Evolutionary conservation across 345 rosid species (phyloP), one percentile per base, ranked within the genome.

Genomic region (Sisymbrium irio): DNA sequence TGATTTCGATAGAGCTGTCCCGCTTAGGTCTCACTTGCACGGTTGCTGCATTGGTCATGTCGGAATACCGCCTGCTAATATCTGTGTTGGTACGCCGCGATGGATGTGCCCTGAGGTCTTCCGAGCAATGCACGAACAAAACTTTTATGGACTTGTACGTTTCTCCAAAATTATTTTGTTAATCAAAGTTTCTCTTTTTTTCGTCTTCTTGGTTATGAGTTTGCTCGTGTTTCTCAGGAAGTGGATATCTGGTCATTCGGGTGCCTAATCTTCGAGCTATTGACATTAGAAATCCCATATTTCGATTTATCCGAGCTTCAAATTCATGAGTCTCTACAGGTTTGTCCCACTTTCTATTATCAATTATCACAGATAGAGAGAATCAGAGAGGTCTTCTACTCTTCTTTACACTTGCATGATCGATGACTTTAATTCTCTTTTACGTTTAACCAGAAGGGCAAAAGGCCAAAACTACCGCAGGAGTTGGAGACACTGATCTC

Each of bases 31-130:
- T 63, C 79, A 71, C 75, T 65, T 85, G 80, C 99, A 92, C 72
- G 78, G 81, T 0, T 95, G 98, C 45, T 92, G 98, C 71, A 87
- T 95, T 79, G 88, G 86, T 44, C 98, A 92, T 71, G 59, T 71
- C 3, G 99, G 98, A 44, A 76, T 88, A 66, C 91, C 90, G 53
- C 93, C 96, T 69, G 90, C 97, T 9, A 78, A 87, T 75, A 64
- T 81, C 62, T 95, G 99, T 84, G 98, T 95, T 44, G 99, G 99
- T 76, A 95, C 98, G 4, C 98, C 99, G 5, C 89, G 98, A 7
- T 95, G 99, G 98, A 92, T 95, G 97, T 97, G 98, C 63, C 99
- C 99, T 8, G 99, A 95, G 80, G 98, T 95, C 71, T 71, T 92
- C 53, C 82, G 51, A 68, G 83, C 98, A 55, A 88, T 88, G 97